Conservation (phyloP, 306 rosid species). For the Canavalia gladiata region DNA sequence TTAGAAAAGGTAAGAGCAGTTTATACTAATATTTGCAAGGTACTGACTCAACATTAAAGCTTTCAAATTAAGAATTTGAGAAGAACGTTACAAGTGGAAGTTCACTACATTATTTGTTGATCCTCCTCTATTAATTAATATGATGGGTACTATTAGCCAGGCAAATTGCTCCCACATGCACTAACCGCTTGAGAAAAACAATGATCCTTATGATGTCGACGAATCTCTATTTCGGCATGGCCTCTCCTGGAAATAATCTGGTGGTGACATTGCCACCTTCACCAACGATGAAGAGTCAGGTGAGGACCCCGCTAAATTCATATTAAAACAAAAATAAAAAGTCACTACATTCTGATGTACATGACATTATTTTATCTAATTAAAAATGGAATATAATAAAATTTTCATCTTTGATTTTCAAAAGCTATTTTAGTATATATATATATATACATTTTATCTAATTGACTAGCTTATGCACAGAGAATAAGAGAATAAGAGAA, state of each 20-base stretch:
- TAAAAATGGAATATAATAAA: too few species aligned
- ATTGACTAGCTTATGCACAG: too few species aligned
- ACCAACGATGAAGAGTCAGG: not conserved
- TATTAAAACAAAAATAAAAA: not conserved
- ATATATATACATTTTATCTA: too few species aligned
- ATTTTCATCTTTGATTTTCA: too few species aligned
- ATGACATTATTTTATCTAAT: not conserved
- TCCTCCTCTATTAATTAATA: not conserved
- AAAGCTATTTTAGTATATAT: too few species aligned
- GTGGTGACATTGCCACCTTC: conserved; percentile 1
- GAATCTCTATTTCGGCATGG: not conserved
- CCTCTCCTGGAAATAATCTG: conserved; percentile 15
- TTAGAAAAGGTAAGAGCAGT: too few species aligned
- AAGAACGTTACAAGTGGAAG: not conserved
- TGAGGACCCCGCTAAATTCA: conserved; percentile 8
- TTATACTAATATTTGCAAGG: not conserved
- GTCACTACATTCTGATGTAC: not conserved
- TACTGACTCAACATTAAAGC: not conserved
- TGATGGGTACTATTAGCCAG: conserved; percentile 14
- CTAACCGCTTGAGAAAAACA: conserved; percentile 7
- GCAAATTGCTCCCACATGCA: conserved; percentile 22
- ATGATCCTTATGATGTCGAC: not conserved
- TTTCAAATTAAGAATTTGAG: not conserved
- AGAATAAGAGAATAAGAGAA: too few species aligned
- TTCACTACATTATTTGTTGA: conserved; percentile 4